phyloP scores from a whole-genome alignment of 139 green algal species.

The Coccomyxa sp. region DNA sequence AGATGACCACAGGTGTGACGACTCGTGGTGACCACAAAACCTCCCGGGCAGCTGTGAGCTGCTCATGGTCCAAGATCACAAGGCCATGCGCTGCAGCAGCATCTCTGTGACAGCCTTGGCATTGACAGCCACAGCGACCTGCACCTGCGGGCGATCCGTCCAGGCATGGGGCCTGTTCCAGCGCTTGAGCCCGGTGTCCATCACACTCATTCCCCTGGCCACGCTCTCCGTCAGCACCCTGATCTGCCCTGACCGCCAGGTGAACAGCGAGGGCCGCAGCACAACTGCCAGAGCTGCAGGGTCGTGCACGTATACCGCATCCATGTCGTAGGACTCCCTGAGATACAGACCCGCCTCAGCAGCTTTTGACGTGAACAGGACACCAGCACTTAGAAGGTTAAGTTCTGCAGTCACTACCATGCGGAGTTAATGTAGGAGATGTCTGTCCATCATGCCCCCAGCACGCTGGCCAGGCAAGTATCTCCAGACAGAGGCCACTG shows the following conservation, averaged over 20 bases:
- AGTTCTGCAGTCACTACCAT: too few species aligned
- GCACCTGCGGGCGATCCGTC: constrained; percentile 32
- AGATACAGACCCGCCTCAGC: neutral
- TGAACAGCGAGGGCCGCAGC: constrained; percentile 56
- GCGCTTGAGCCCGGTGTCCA: constrained; percentile 43
- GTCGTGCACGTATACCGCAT: constrained; percentile 64
- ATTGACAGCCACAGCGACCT: constrained; percentile 51
- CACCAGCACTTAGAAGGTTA: too few species aligned
- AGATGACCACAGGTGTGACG: too few species aligned
- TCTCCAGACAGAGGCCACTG: too few species aligned
- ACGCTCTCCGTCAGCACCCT: constrained; percentile 55
- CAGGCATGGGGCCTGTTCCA: constrained; percentile 61
- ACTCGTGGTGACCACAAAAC: too few species aligned
- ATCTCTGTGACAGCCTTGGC: constrained; percentile 15
- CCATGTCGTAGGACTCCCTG: constrained; percentile 40
- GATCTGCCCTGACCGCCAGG: constrained; percentile 50
- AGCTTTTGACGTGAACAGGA: neutral
- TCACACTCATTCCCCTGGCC: constrained; percentile 51
- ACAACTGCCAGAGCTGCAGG: constrained; percentile 61
- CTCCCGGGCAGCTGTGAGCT: neutral
- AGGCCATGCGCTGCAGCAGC: constrained; percentile 31
- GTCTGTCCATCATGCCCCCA: too few species aligned
- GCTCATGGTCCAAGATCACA: constrained; percentile 5
- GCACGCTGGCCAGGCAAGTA: too few species aligned
- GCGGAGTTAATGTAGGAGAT: too few species aligned